Percentiles rank a stretch among this genome's conserved stretches.
phyloP scores from a whole-genome alignment of 2,329 filamentous ascomycete genomes.

The Penicillium hordei region DNA sequence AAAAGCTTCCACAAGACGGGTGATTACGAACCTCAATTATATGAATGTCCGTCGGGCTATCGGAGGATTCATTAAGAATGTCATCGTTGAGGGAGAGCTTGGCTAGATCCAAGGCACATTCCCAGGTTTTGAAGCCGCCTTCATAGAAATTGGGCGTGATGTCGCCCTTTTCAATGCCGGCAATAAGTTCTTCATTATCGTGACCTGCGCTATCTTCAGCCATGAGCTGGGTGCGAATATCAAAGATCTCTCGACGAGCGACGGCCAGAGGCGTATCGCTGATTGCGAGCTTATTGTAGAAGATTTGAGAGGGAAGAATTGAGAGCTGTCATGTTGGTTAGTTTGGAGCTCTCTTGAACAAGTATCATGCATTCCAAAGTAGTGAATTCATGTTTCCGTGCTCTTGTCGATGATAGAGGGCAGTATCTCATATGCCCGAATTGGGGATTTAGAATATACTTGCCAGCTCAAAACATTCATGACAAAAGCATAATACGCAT shows the following conservation, averaged over 20 bases:
- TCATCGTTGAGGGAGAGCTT: constrained; percentile 32
- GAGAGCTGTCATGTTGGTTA: constrained; percentile 45
- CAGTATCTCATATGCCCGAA: not conserved
- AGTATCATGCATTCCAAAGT: not conserved
- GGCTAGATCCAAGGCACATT: constrained; percentile 62
- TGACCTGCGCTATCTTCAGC: constrained; percentile 52
- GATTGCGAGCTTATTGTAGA: constrained; percentile 55
- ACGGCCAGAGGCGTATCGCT: constrained; percentile 36
- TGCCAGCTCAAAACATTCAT: not conserved
- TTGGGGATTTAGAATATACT: not conserved
- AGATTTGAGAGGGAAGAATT: constrained; percentile 59
- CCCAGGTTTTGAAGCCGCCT: constrained; percentile 69
- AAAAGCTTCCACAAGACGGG: not conserved
- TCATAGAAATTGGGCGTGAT: constrained; percentile 63
- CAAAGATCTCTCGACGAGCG: constrained; percentile 61
- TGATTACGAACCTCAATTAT: constrained; percentile 37
- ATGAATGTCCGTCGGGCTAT: constrained; percentile 37
- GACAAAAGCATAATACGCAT: not conserved
- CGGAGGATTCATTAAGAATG: constrained; percentile 9
- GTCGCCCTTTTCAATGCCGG: constrained; percentile 56
- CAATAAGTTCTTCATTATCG: constrained; percentile 45
- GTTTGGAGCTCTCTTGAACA: not conserved
- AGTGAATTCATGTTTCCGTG: not conserved
- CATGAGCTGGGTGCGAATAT: constrained; percentile 64
- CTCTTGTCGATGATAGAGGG: not conserved